These are phyloP conservation scores for Dinochytrium kinnereticum DNA, from an alignment of 371 early-diverging fungal species.

Conservation along the genomic window DNA sequence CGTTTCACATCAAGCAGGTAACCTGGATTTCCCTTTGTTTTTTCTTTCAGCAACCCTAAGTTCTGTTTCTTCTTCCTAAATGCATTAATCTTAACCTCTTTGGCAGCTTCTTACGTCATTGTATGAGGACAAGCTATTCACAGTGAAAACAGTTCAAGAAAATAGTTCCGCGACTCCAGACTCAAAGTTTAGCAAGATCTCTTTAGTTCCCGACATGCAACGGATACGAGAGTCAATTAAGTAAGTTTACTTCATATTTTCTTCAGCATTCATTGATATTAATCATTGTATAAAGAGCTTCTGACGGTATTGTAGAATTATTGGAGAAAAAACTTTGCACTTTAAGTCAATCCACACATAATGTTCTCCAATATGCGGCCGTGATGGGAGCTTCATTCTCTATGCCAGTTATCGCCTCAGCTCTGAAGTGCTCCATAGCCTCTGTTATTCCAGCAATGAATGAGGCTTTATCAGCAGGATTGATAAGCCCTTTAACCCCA, in stretches of 20 bases:
- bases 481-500: neutral
- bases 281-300: neutral
- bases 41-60: no score
- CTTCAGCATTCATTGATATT: no score
- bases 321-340: neutral
- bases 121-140: neutral
- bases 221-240: neutral
- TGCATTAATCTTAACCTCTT: neutral
- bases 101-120: neutral
- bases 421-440: neutral
- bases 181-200: no score
- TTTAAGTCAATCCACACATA: neutral
- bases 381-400: neutral
- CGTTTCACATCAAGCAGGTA: neutral
- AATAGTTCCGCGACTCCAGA: no score
- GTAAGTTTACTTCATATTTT: no score
- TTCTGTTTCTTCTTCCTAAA: neutral
- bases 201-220: neutral
- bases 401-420: neutral
- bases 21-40: no score
- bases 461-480: neutral
- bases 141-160: no score
- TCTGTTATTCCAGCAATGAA: neutral
- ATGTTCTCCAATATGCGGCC: neutral
- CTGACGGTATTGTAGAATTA: neutral